These are phyloP conservation scores for Veloboletus limbatus DNA, from an alignment of 1,284 basidiomycete species.

Conservation along the genomic window DNA sequence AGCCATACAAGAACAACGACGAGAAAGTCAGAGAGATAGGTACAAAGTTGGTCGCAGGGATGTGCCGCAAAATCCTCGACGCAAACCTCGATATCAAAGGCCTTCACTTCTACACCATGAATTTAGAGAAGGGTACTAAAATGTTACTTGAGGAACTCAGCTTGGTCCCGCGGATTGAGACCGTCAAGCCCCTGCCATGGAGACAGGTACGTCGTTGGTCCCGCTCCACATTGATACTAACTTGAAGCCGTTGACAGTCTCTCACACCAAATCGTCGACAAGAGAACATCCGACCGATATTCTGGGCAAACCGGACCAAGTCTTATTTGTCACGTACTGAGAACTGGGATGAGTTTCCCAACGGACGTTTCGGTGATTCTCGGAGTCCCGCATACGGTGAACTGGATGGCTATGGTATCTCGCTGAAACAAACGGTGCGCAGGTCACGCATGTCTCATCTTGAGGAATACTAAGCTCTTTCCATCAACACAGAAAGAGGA, in stretches of 20 bases:
- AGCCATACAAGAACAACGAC: constrained; percentile 90
- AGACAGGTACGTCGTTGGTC: constrained; percentile 59
- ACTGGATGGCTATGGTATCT: constrained; percentile 91
- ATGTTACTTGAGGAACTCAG: constrained; percentile 88
- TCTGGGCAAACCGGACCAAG: constrained; percentile 91
- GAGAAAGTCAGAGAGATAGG: constrained; percentile 89
- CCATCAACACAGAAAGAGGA: constrained; percentile 64
- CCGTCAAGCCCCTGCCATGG: constrained; percentile 89
- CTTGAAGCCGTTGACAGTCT: constrained; percentile 45
- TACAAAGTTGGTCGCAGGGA: constrained; percentile 83
- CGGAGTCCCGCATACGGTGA: constrained; percentile 97
- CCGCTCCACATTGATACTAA: constrained; percentile 52
- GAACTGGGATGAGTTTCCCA: constrained; percentile 99
- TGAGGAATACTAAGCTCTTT: constrained; percentile 6
- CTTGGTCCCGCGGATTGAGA: constrained; percentile 81
- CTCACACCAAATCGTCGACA: constrained; percentile 85
- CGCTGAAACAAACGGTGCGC: constrained; percentile 77
- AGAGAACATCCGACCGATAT: constrained; percentile 92
- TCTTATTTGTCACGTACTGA: constrained; percentile 91
- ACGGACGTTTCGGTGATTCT: constrained; percentile 97
- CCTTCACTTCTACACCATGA: constrained; percentile 98
- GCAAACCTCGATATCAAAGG: constrained; percentile 80
- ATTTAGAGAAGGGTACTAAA: constrained; percentile 93
- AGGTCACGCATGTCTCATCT: not conserved
- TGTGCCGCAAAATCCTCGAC: constrained; percentile 80